Percentiles rank a stretch among this genome's conserved stretches.
phyloP scores from a whole-genome alignment of 331 rosid genomes.

The Arachis monticola region DNA sequence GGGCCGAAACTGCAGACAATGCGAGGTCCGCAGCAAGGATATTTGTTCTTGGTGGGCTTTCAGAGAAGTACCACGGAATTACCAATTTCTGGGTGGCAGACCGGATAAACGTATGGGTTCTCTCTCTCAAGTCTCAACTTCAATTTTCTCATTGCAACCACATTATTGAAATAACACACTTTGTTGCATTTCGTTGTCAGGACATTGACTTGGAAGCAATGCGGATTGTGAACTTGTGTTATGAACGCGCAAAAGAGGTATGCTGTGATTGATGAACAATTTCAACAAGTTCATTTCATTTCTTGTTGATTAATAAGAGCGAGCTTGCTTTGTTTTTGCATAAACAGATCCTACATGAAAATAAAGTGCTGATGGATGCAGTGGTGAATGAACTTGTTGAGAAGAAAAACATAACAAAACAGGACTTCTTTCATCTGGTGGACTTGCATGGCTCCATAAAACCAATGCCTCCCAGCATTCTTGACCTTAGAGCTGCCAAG shows the following conservation, averaged over 20 bases:
- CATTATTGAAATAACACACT: neutral
- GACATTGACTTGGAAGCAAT: slow-evolving; percentile 82
- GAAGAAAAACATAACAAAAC: slow-evolving; percentile 85
- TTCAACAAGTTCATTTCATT: neutral
- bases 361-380: slow-evolving; percentile 75
- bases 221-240: slow-evolving; percentile 67
- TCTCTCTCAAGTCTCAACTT: slow-evolving; percentile 27
- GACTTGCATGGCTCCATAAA: slow-evolving; percentile 72
- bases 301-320: neutral
- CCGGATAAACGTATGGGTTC: slow-evolving; percentile 70
- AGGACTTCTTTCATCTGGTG: slow-evolving; percentile 68
- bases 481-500: slow-evolving; percentile 73
- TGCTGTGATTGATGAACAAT: slow-evolving; percentile 15
- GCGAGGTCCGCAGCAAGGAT: slow-evolving; percentile 95
- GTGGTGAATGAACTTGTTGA: slow-evolving; percentile 73
- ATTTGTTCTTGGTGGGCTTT: slow-evolving; percentile 89
- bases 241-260: slow-evolving; percentile 92
- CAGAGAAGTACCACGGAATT: slow-evolving; percentile 78
- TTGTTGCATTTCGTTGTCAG: slow-evolving; percentile 50
- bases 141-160: slow-evolving; percentile 6
- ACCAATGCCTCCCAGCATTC: slow-evolving; percentile 67
- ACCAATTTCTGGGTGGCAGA: slow-evolving; percentile 86
- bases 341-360: slow-evolving; percentile 72
- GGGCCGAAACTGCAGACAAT: slow-evolving; percentile 99
- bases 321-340: slow-evolving; percentile 26